Percentiles rank a stretch among this genome's conserved stretches.
phyloP scores from a whole-genome alignment of 768 basidiomycete genomes.

The Kondoa malvinella region DNA sequence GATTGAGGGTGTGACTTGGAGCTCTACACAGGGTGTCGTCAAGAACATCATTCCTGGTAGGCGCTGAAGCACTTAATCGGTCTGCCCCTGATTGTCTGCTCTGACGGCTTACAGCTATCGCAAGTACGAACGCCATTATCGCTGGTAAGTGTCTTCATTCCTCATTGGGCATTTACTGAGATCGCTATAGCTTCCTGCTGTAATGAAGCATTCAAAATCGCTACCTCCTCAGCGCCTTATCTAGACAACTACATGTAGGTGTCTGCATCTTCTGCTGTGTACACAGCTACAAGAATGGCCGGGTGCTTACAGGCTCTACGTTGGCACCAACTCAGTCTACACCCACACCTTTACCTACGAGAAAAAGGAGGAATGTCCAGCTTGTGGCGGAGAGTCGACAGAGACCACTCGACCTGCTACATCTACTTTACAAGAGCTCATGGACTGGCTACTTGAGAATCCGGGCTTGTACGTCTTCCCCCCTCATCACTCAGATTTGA shows the following conservation, averaged over 20 bases:
- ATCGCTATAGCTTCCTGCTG: constrained; percentile 59
- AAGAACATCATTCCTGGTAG: constrained; percentile 68
- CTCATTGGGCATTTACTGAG: constrained; percentile 26
- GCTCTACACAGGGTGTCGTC: constrained; percentile 90
- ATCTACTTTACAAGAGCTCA: constrained; percentile 65
- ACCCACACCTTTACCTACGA: constrained; percentile 95
- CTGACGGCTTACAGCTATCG: constrained; percentile 56
- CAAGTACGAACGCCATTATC: constrained; percentile 95
- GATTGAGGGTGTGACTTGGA: constrained; percentile 97
- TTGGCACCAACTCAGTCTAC: constrained; percentile 89
- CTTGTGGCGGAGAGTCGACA: constrained; percentile 80
- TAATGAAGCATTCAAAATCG: constrained; percentile 98
- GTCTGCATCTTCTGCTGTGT: neutral
- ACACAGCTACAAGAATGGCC: neutral
- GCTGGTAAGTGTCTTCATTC: constrained; percentile 40
- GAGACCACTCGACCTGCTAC: constrained; percentile 52
- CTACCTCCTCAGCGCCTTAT: constrained; percentile 81
- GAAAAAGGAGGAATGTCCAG: constrained; percentile 80
- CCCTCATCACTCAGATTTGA: neutral
- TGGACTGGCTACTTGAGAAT: constrained; percentile 68
- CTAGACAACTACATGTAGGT: constrained; percentile 75
- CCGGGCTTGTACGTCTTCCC: constrained; percentile 62
- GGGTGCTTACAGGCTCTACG: constrained; percentile 47
- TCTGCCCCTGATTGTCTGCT: neutral
- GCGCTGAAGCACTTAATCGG: too few relatives aligned